Evolutionary conservation across 768 basidiomycete species (phyloP), one percentile per base, ranked within the genome.

Genomic region (Saitozyma podzolica): DNA sequence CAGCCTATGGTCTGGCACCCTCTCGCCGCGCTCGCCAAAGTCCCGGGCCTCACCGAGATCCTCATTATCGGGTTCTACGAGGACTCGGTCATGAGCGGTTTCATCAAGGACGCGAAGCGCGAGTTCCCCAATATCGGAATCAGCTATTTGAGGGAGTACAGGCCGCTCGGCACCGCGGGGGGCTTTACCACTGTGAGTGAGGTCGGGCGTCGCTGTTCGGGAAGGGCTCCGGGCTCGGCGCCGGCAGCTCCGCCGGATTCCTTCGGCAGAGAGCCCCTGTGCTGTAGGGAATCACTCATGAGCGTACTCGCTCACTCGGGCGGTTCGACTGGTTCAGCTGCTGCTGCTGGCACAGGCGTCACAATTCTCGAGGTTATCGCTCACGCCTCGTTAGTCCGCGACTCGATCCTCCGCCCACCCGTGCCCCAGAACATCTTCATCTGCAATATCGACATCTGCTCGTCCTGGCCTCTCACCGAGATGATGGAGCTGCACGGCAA

Each of bases 381-480:
- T 14, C 51, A n/a, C 9, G 39, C 54, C 43, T 57, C 62, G 17
- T n/a, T 47, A 78, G 77, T 81, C 78, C 77, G 80, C 56, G 81
- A 82, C 62, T 68, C 77, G 6, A 80, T 82, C 62, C 76, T 80
- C 37, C 63, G 70, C 7, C 60, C 74, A 20, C 70, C 79, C 63
- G 61, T 75, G 61, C 75, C 81, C 69, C 53, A 76, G 69, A 77
- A 80, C 66, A 77, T 83, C 73, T 82, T 81, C 67, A 80, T 83
- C 68, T 77, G 82, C 65, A 82, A 83, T 69, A 80, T 81, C 63
- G 82, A 83, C 63, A 77, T 83, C 65, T 80, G 79, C 64, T 82
- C 77, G 57, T 75, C 73, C 14, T 83, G 79, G 74, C 80, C 80
- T 0, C 65, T 80, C 47, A 47, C 55, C 9, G 69, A 81, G 51